Base-by-base conservation (phyloP, 306 rosid genomes). In the Sicyos baderoa region DNA sequence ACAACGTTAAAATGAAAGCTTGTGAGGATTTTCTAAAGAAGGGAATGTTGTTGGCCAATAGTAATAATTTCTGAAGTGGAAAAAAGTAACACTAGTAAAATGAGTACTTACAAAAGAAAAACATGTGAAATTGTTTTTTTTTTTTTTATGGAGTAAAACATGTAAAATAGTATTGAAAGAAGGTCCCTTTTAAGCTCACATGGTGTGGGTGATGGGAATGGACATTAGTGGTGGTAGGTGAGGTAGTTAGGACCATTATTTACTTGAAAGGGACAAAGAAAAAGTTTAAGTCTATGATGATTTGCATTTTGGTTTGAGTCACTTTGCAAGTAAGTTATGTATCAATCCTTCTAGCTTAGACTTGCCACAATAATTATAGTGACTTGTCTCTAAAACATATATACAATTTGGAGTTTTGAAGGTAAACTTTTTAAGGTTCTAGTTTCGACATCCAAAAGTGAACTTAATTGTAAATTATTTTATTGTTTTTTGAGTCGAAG, bases 211-310 rank as follows among this genome's bases (percentile, higher is more conserved):
- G 65, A 59, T 59, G 65, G 21, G 45, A 27, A 35, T 61, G 49
- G 50, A 4, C 9, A 61, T 35, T 37, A 37, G 37, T 61, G 68
- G 68, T n/a, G 68, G 68, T 61, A 17, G 68, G 68, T 61, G 27
- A 35, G 68, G 68, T 61, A 37, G 68, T 37, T 35, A 17, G 27
- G 50, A 61, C 68, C 50, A 61, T 61, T 35, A 61, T 61, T 35
- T 61, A 29, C 44, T 27, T 59, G 13, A 29, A 61, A 61, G 25
- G 18, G 68, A 61, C 3, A 1, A 35, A 60, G 21, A 35, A 35
- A n/a, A 61, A 2, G 22, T 37, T 37, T 25, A 32, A 61, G 4
- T 61, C 68, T 35, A 16, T 61, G 49, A 61, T 61, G 67, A 6
- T 32, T 0, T 58, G 64, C 64, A 58, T 25, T 58, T 58, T 6